Evolutionary conservation across 176 grass and related monocot genomes (phyloP).

Genomic region (Phoenix dactylifera): DNA sequence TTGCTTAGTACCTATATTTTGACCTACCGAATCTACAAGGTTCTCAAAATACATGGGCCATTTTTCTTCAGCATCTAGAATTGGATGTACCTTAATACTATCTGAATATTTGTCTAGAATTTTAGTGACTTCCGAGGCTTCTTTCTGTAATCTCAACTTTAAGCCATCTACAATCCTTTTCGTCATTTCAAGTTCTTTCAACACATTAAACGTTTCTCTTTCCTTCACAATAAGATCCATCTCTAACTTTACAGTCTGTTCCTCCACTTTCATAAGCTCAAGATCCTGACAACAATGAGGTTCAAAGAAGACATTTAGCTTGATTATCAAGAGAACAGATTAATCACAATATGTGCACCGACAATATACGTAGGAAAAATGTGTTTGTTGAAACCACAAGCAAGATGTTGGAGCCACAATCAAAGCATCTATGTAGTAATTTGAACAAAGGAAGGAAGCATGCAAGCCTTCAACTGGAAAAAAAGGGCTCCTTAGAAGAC

Average conservation of each 20-base stretch:
- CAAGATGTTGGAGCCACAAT: too few species aligned
- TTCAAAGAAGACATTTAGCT: slow-evolving; percentile 7
- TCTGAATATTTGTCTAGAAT: not conserved
- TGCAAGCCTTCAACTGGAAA: too few species aligned
- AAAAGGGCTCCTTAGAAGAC: too few species aligned
- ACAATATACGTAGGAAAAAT: too few species aligned
- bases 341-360: too few species aligned
- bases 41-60: not conserved
- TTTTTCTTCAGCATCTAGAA: slow-evolving; percentile 23
- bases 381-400: too few species aligned
- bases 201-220: slow-evolving; percentile 77
- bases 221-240: slow-evolving; percentile 96
- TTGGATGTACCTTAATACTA: slow-evolving; percentile 17
- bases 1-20: slow-evolving; percentile 23
- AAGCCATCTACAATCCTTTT: slow-evolving; percentile 60
- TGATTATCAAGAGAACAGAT: too few species aligned
- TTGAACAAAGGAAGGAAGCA: too few species aligned
- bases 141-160: slow-evolving; percentile 51
- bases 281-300: slow-evolving; percentile 55
- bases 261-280: slow-evolving; percentile 94
- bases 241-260: slow-evolving; percentile 90
- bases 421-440: too few species aligned
- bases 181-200: slow-evolving; percentile 69
- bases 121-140: slow-evolving; percentile 21
- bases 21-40: slow-evolving; percentile 13